These are phyloP conservation scores for Glonium stellatum DNA, from an alignment of 495 filamentous ascomycete genomes.

Conservation along the genomic window DNA sequence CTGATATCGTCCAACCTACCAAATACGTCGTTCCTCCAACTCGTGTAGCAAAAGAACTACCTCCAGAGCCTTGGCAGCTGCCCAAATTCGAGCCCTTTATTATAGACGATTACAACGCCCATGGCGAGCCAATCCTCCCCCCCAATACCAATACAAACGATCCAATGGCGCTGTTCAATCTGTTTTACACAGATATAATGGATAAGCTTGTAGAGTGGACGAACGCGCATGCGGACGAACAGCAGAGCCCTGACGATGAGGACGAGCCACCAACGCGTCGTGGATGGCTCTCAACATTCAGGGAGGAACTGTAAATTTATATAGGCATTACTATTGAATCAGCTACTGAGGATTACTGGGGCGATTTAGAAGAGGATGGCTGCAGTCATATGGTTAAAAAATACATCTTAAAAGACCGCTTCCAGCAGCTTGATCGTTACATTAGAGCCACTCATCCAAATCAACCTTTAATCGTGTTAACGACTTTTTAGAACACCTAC, in stretches of 20 bases:
- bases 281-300: neutral
- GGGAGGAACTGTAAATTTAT: slow-evolving; percentile 1
- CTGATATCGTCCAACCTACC: neutral
- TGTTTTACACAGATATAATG: slow-evolving; percentile 2
- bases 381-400: neutral
- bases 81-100: neutral
- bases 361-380: neutral
- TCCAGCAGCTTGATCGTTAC: neutral
- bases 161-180: neutral
- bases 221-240: neutral
- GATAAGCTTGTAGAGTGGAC: neutral
- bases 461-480: neutral
- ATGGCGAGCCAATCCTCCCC: neutral
- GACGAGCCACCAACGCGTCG: neutral
- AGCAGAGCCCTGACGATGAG: neutral
- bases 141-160: neutral
- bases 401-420: neutral
- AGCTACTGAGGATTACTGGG: neutral
- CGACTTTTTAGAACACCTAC: neutral
- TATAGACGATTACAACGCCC: neutral
- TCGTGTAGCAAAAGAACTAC: neutral
- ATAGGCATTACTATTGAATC: neutral
- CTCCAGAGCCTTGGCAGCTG: neutral
- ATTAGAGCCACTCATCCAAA: neutral
- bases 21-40: neutral